phyloP scores from a whole-genome alignment of 768 basidiomycete genomes.

The Mycena haematopus region DNA sequence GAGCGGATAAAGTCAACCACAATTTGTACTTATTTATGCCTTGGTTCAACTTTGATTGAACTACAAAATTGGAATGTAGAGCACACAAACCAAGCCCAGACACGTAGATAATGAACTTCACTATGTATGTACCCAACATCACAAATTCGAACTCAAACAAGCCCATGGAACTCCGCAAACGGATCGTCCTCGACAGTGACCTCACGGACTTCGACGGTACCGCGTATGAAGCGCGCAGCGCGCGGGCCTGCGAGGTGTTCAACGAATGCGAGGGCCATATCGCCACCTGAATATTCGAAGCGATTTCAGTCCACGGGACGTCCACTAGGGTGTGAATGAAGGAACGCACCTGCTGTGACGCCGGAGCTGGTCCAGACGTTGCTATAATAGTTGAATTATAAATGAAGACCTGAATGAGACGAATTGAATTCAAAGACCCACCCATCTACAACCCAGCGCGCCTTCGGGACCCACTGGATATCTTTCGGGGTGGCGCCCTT shows the following conservation, averaged over 20 bases:
- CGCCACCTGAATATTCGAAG: not conserved
- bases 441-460: slow-evolving; percentile 41
- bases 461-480: slow-evolving; percentile 42
- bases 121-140: too few species aligned
- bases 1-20: too few species aligned
- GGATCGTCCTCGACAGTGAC: not conserved
- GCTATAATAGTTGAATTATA: not conserved
- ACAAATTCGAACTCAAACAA: not conserved
- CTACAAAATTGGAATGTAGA: too few species aligned
- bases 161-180: slow-evolving; percentile 10
- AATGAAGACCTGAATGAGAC: too few species aligned
- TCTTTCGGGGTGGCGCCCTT: slow-evolving; percentile 31
- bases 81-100: too few species aligned
- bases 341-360: slow-evolving; percentile 39
- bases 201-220: not conserved
- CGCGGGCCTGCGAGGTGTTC: not conserved
- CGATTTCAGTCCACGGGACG: not conserved
- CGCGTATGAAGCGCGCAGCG: slow-evolving; percentile 2
- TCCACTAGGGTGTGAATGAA: not conserved
- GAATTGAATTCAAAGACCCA: not conserved
- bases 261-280: not conserved
- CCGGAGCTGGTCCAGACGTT: slow-evolving; percentile 46
- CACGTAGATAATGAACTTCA: too few species aligned
- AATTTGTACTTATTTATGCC: too few species aligned
- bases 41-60: too few species aligned